phyloP scores from a whole-genome alignment of 179 eudicot species.

The Drosera spatulata region DNA sequence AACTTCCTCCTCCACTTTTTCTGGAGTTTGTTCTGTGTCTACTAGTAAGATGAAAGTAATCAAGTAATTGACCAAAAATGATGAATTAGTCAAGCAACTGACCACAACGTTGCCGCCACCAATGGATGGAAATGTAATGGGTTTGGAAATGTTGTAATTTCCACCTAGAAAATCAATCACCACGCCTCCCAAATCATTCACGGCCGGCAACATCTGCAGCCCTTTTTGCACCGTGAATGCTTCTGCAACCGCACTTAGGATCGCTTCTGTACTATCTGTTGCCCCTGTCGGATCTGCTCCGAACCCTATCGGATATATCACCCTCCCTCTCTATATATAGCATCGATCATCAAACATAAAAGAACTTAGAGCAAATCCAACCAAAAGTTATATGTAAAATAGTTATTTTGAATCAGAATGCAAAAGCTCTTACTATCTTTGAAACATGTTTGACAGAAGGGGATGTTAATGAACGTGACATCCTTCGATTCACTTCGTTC shows the following conservation, averaged over 20 bases:
- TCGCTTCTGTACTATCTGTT: slow-evolving; percentile 38
- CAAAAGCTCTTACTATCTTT: too few species aligned
- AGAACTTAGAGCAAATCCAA: too few species aligned
- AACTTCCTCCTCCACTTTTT: too few species aligned
- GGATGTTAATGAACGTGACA: too few species aligned
- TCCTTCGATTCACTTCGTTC: too few species aligned
- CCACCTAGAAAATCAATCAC: slow-evolving; percentile 45
- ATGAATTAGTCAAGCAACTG: neutral
- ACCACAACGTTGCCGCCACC: slow-evolving; percentile 43
- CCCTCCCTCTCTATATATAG: slow-evolving; percentile 21
- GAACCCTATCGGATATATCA: slow-evolving; percentile 37
- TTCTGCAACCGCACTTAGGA: slow-evolving; percentile 22
- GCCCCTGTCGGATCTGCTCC: slow-evolving; percentile 53
- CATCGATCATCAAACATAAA: neutral
- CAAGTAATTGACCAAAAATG: too few species aligned
- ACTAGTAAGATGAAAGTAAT: too few species aligned
- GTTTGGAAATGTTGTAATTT: slow-evolving; percentile 24
- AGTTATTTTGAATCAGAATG: too few species aligned
- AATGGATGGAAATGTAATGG: slow-evolving; percentile 31
- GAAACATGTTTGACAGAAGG: too few species aligned
- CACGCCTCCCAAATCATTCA: slow-evolving; percentile 46
- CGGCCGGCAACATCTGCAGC: slow-evolving; percentile 23
- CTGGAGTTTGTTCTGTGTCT: too few species aligned
- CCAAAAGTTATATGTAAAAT: too few species aligned
- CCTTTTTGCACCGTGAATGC: slow-evolving; percentile 22